phyloP scores from a whole-genome alignment of 257 asterid genomes.

The Ilex asprella region DNA sequence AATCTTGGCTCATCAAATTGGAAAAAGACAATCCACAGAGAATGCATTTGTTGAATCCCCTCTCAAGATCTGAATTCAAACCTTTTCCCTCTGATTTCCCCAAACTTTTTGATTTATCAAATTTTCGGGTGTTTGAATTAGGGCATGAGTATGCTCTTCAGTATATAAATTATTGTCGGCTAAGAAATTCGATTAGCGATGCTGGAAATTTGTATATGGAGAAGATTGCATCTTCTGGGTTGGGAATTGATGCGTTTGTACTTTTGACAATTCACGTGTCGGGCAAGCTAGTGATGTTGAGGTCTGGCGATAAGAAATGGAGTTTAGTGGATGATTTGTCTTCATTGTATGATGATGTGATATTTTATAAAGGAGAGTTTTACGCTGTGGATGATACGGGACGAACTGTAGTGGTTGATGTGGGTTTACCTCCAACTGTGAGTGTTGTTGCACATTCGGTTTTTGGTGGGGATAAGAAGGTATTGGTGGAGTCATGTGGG shows the following conservation, averaged over 20 bases:
- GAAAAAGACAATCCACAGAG: conserved; percentile 47
- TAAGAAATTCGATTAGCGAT: conserved; percentile 63
- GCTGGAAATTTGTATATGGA: conserved; percentile 80
- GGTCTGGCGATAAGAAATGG: conserved; percentile 74
- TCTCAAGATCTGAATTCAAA: conserved; percentile 38
- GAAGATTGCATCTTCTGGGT: conserved; percentile 50
- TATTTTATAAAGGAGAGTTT: conserved; percentile 41
- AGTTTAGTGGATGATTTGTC: conserved; percentile 47
- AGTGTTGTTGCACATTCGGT: conserved; percentile 37
- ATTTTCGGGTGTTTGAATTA: conserved; percentile 45
- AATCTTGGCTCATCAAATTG: conserved; percentile 57
- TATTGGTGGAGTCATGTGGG: conserved; percentile 55
- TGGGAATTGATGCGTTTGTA: conserved; percentile 32
- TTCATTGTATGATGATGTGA: conserved; percentile 71
- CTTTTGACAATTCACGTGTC: conserved; percentile 65
- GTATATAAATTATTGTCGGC: conserved; percentile 61
- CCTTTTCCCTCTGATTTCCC: conserved; percentile 59
- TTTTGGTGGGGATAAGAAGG: conserved; percentile 78
- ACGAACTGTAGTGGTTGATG: conserved; percentile 38
- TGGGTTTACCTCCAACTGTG: conserved; percentile 23
- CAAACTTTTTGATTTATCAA: conserved; percentile 27
- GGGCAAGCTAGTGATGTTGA: conserved; percentile 62
- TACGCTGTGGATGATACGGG: conserved; percentile 71
- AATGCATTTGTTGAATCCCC: conserved; percentile 55
- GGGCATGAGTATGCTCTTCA: conserved; percentile 64